Evolutionary conservation across 2,329 filamentous ascomycete species (phyloP).

Genomic region (Cytospora chrysosperma): DNA sequence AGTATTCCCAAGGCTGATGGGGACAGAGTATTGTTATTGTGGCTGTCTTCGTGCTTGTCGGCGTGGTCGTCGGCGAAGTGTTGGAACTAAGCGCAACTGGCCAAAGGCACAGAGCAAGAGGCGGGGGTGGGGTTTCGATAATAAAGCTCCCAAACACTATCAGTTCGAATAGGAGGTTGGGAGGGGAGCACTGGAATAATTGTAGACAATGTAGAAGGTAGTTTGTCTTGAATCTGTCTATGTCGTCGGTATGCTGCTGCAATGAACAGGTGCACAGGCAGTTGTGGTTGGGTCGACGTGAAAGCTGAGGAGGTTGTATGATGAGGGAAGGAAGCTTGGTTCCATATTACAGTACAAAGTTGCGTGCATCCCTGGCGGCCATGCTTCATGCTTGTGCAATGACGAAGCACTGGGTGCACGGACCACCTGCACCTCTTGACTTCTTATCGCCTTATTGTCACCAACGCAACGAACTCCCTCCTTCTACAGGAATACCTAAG

Average conservation of each 20-base stretch:
- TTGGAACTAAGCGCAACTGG: conserved; percentile 7
- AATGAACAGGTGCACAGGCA: background rate
- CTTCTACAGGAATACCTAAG: too few species aligned
- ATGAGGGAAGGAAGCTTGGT: background rate
- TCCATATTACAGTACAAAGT: too few species aligned
- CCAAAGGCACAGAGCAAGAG: conserved; percentile 10
- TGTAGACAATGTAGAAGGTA: background rate
- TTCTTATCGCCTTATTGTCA: too few species aligned
- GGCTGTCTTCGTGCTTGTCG: too few species aligned
- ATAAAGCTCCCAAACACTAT: background rate
- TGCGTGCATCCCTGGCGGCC: background rate
- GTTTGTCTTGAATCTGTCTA: background rate
- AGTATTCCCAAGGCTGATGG: background rate
- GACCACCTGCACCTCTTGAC: background rate
- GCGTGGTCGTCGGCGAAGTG: background rate
- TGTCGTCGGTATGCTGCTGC: background rate
- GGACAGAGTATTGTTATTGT: too few species aligned
- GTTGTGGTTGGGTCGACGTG: background rate
- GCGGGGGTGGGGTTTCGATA: conserved; percentile 16
- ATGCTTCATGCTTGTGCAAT: background rate
- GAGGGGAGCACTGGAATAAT: background rate
- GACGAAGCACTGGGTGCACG: background rate
- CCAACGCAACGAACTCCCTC: too few species aligned
- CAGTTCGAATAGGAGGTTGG: background rate
- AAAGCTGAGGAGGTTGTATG: background rate